Percentiles rank a stretch among this genome's conserved stretches.
These are phyloP conservation scores for Aspergillus puulaauensis DNA, from an alignment of 2,329 filamentous ascomycete species.

Conservation along the genomic window DNA sequence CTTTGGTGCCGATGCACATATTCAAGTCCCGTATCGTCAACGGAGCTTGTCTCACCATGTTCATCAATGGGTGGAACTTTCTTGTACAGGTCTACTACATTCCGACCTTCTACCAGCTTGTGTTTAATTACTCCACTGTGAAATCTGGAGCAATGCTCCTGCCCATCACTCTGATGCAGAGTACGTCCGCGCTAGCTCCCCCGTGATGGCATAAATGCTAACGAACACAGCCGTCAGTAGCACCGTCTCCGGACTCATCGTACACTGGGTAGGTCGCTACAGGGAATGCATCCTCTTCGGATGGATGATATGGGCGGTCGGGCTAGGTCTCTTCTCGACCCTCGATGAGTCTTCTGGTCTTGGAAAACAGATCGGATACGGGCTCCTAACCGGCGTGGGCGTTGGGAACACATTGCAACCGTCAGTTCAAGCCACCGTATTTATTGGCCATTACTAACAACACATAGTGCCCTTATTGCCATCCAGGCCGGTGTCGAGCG, in stretches of 20 bases:
- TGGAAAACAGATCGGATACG: constrained; percentile 57
- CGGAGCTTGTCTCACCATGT: constrained; percentile 57
- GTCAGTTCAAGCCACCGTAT: constrained; percentile 15
- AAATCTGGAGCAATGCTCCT: constrained; percentile 53
- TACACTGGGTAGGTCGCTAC: constrained; percentile 55
- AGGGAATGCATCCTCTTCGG: constrained; percentile 56
- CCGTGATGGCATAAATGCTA: neutral
- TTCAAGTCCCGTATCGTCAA: constrained; percentile 56
- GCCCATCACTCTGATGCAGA: constrained; percentile 51
- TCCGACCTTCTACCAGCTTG: constrained; percentile 62
- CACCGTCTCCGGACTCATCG: constrained; percentile 53
- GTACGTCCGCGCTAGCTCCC: constrained; percentile 15
- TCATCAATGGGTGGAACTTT: constrained; percentile 61
- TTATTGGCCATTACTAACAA: neutral
- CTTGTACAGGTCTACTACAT: constrained; percentile 62
- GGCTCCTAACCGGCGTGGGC: constrained; percentile 52
- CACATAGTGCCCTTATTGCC: constrained; percentile 33
- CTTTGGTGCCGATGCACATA: constrained; percentile 47
- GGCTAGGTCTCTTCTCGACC: constrained; percentile 55
- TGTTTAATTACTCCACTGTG: constrained; percentile 44
- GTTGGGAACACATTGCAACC: constrained; percentile 56
- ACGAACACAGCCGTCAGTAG: constrained; percentile 42
- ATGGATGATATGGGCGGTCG: constrained; percentile 53
- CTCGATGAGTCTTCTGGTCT: constrained; percentile 49
- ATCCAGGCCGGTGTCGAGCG: constrained; percentile 42